phyloP scores from a whole-genome alignment of 495 filamentous ascomycete species.

The Aspergillus steynii region DNA sequence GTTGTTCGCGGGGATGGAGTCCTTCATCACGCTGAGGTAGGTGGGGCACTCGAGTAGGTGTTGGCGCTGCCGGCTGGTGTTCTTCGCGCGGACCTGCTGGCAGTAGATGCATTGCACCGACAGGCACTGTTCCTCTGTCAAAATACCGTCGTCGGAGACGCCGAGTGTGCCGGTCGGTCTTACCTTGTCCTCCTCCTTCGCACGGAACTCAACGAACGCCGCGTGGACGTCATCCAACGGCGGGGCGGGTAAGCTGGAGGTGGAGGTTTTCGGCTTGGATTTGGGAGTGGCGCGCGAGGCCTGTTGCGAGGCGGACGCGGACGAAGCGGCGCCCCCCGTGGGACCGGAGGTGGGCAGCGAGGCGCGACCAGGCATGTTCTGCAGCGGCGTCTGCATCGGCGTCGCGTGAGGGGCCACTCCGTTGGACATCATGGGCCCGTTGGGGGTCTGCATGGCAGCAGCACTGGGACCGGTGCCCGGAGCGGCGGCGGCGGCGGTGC shows the following conservation, averaged over 20 bases:
- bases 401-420: conserved; percentile 48
- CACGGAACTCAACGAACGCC: conserved; percentile 57
- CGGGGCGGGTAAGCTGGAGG: conserved; percentile 43
- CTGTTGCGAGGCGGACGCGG: conserved; percentile 30
- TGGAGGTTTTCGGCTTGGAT: conserved; percentile 40
- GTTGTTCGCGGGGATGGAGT: conserved; percentile 59
- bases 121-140: conserved; percentile 41
- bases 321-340: conserved; percentile 25
- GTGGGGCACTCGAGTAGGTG: conserved; percentile 56
- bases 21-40: conserved; percentile 59
- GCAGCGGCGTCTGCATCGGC: conserved; percentile 46
- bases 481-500: conserved; percentile 35
- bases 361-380: conserved; percentile 39
- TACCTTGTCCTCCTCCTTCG: conserved; percentile 61
- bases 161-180: conserved; percentile 8
- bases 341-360: conserved; percentile 41
- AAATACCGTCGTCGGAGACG: conserved; percentile 8
- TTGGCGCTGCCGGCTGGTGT: conserved; percentile 56
- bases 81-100: conserved; percentile 58
- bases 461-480: conserved; percentile 34
- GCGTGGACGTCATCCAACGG: conserved; percentile 56
- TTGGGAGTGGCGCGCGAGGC: conserved; percentile 44
- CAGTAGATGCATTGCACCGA: conserved; percentile 61
- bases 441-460: conserved; percentile 38
- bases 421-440: conserved; percentile 46